These are phyloP conservation scores for Zychaea mexicana DNA, from an alignment of 371 early-diverging fungal species.

Conservation along the genomic window DNA sequence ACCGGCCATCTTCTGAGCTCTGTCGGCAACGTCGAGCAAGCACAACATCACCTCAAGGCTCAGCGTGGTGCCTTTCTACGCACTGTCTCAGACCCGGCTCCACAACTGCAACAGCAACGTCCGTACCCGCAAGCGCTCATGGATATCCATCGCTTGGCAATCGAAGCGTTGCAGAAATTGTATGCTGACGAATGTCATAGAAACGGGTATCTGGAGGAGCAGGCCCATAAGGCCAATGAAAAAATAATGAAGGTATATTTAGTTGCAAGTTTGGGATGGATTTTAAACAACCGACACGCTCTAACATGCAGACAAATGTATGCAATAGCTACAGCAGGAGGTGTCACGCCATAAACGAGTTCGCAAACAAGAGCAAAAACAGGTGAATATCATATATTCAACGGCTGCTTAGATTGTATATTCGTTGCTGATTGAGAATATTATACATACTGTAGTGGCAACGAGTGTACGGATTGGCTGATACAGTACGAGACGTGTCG, in stretches of 20 bases:
- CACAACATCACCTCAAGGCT: slow-evolving; percentile 1
- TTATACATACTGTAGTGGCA: neutral
- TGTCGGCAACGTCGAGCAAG: slow-evolving; percentile 2
- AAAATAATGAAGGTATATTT: slow-evolving; percentile 1
- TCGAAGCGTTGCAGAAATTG: slow-evolving; percentile 10
- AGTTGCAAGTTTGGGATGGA: neutral
- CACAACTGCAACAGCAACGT: neutral
- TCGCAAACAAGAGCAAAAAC: neutral
- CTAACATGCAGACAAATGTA: neutral
- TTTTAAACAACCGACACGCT: neutral
- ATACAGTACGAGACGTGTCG: slow-evolving; percentile 6
- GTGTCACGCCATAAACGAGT: slow-evolving; percentile 2
- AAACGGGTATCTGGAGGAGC: neutral
- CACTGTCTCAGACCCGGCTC: neutral
- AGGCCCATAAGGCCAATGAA: neutral
- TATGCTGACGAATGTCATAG: slow-evolving; percentile 11
- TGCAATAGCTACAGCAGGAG: slow-evolving; percentile 9
- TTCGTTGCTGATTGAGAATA: neutral
- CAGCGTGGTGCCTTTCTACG: slow-evolving; percentile 2
- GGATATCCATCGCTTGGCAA: slow-evolving; percentile 8
- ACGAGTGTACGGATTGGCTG: slow-evolving; percentile 5
- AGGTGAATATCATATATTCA: slow-evolving; percentile 1
- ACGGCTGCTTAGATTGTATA: neutral
- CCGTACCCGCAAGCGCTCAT: neutral
- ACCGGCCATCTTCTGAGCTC: neutral